Base-by-base conservation (phyloP, 2,329 filamentous ascomycete genomes). In the Gliomastix tumulicola region DNA sequence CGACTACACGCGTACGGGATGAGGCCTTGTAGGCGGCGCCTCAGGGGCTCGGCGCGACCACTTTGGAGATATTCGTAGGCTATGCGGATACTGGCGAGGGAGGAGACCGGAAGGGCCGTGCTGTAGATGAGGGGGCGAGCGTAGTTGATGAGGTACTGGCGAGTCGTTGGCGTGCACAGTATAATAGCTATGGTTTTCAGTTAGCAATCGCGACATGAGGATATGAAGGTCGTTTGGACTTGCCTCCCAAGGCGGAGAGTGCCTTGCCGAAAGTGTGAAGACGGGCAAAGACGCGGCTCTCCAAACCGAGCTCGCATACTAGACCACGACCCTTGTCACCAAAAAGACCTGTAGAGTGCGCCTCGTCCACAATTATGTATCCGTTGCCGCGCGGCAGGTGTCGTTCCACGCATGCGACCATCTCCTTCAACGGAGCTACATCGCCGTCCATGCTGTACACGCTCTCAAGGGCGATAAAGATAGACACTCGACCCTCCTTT, bases 371-470 rank as follows among this genome's bases (percentile, higher is more conserved):
- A 9, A 84, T 65, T 5, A 85, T 58, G 38, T 81, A 65, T 1
- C 71, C 76, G 32, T 84, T 85, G 0, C 68, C 68, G 0, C 41
- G 41, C 0, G 79, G 75, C 0, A 88, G 57, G 0, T 71, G 48
- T 2, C 60, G 55, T 28, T 82, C 69, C 0, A 83, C 69, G 5
- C 74, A 62, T 0, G 66, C 55, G 2, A 83, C 67, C 15, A 89
- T 73, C 6, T 77, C 68, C 10, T 51, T 48, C 10, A 92, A 60
- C 0, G 81, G 82, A 1, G 75, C 75, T 15, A 86, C 60, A 45
- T 89, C 84, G 1, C 86, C 86, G 36, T 90, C 85, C 86, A 92
- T 92, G 53, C 83, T 88, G 55, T 92, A 90, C 1, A 88, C 65
- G 1, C 72, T 75, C 46, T 88, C 83, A 0, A 86, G 66, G 0